Base-by-base conservation (phyloP, 1,284 basidiomycete species). In the Tranzscheliella williamsii region DNA sequence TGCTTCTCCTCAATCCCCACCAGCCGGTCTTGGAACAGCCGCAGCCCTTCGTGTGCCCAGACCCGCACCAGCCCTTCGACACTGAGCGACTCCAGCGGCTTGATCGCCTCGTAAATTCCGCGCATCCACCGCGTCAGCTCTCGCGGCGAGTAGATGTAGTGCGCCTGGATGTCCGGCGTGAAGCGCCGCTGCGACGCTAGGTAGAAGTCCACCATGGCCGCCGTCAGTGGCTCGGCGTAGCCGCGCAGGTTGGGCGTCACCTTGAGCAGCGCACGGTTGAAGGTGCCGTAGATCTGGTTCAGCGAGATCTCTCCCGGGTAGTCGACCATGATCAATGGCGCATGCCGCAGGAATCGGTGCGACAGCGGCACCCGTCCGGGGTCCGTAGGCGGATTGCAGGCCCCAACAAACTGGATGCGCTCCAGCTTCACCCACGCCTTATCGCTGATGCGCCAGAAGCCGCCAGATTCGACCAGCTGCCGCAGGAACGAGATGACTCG, bases 301-400 rank as follows among this genome's bases (percentile, higher is more conserved):
- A 99, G 83, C 8, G 95, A 98, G 12, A 93, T 82, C 78, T 95
- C 91, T 50, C 94, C 95, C 8, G 95, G 95, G 78, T 99, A 98
- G 78, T 98, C 95, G 46, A 99, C 95, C 94, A 98, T 97, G 75
- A 99, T 85, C n/a, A 99, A 83, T 0, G 95, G 95, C 0, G 94
- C 93, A 79, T 99, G 96, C 8, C 95, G 88, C 53, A 98, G 83
- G 86, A 98, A 98, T 58, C 95, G 86, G 78, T 95, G 92, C 56
- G 86, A 93, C 49, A 99, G 86, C 24, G 94, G 91, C n/a, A 98
- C 93, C 79, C 95, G 91, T 44, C 95, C 95, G 32, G 95, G 93
- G 81, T 99, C 95, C n/a, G 95, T 99, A 0, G 95, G 96, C 18
- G 95, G 95, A 76, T 99, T 99, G 80, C 95, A 99, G 35, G 95